phyloP scores from a whole-genome alignment of 768 basidiomycete species.

The Tremella yokohamensis region DNA sequence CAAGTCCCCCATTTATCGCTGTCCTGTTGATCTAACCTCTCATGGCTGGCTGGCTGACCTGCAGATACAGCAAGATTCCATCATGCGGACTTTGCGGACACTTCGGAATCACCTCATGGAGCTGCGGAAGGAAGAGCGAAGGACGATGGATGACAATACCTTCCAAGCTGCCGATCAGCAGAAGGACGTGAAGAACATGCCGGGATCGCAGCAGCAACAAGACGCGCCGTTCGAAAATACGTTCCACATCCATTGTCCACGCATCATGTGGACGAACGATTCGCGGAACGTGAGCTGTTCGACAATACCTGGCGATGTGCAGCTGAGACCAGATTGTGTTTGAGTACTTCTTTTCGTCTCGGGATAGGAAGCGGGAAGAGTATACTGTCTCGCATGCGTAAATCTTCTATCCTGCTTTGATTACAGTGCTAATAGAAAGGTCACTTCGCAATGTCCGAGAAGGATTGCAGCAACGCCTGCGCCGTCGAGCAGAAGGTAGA shows the following conservation, averaged over 20 bases:
- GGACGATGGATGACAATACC: conserved; percentile 25
- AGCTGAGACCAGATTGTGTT: conserved; percentile 64
- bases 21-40: too few relatives aligned
- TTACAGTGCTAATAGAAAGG: neutral
- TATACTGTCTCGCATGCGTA: conserved; percentile 84
- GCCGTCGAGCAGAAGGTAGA: conserved; percentile 55
- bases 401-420: conserved; percentile 31
- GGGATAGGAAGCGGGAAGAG: conserved; percentile 70
- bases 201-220: conserved; percentile 2
- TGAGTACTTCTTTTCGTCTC: conserved; percentile 81
- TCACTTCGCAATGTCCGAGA: conserved; percentile 21
- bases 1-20: too few relatives aligned
- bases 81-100: conserved; percentile 5
- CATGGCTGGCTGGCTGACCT: neutral
- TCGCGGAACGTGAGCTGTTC: conserved; percentile 67
- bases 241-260: conserved; percentile 83
- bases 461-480: conserved; percentile 9
- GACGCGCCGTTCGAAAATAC: conserved; percentile 71
- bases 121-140: conserved; percentile 10
- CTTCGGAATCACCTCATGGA: conserved; percentile 15
- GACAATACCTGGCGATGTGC: too few relatives aligned
- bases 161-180: conserved; percentile 5
- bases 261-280: conserved; percentile 69
- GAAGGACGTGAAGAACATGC: conserved; percentile 53
- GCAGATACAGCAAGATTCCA: too few relatives aligned